Conservation (phyloP, 805 yeast species). For the Wickerhamiella sorbophila region DNA sequence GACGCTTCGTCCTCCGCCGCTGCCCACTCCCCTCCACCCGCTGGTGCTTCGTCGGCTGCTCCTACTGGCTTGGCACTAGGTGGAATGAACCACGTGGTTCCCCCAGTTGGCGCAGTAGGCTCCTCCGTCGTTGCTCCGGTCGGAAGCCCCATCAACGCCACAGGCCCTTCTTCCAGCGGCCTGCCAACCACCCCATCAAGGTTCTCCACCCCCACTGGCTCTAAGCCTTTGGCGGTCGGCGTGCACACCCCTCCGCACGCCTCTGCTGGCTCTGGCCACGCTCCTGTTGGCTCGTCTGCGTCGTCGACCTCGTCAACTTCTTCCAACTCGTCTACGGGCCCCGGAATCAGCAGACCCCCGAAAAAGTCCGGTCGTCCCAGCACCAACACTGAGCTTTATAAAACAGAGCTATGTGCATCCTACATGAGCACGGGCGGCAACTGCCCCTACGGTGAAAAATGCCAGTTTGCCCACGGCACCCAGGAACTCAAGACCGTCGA, state of each 20-base stretch:
- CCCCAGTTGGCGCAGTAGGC: not conserved
- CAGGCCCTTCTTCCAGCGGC: not conserved
- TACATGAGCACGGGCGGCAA: slow-evolving; percentile 50
- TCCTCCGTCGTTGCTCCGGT: not conserved
- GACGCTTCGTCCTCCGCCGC: not conserved
- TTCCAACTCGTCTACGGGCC: not conserved
- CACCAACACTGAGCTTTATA: slow-evolving; percentile 55
- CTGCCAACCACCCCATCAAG: not conserved
- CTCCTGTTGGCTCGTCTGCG: not conserved
- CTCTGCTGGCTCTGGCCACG: not conserved
- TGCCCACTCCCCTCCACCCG: not conserved
- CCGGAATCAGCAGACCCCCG: slow-evolving; percentile 6
- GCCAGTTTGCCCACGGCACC: slow-evolving; percentile 89
- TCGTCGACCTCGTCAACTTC: not conserved
- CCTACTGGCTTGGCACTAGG: not conserved
- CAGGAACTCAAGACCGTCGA: slow-evolving; percentile 58
- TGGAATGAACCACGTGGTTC: not conserved
- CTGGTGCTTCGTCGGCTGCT: not conserved
- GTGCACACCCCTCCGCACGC: not conserved
- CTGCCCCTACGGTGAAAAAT: slow-evolving; percentile 82
- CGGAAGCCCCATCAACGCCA: not conserved
- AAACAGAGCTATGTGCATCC: slow-evolving; percentile 80
- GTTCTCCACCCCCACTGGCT: not conserved
- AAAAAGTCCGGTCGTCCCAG: slow-evolving; percentile 24
- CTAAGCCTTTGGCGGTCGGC: not conserved